These are phyloP conservation scores for Rhodotorula sphaerocarpa DNA, from an alignment of 768 basidiomycete genomes.

Conservation along the genomic window DNA sequence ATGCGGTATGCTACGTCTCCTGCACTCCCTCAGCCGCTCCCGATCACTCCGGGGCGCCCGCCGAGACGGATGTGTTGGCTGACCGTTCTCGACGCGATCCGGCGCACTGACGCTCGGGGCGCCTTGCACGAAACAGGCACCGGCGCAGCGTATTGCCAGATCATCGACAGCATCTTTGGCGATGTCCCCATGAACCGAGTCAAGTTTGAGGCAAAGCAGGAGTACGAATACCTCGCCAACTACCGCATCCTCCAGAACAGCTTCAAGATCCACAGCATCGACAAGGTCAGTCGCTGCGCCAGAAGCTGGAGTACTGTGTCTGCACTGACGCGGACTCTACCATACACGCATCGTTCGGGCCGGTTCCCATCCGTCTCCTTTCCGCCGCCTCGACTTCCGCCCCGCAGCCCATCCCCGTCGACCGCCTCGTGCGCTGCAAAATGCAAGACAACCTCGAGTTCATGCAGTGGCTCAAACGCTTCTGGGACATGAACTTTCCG, in stretches of 20 bases:
- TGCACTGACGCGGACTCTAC: background rate
- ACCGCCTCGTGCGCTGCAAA: conserved; percentile 90
- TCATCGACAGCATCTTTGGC: conserved; percentile 92
- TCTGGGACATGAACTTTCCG: conserved; percentile 85
- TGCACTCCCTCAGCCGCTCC: too few species aligned
- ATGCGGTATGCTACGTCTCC: conserved; percentile 33
- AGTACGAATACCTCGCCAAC: conserved; percentile 91
- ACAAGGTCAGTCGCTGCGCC: conserved; percentile 72
- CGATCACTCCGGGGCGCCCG: background rate
- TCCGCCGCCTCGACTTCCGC: conserved; percentile 6
- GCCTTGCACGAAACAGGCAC: conserved; percentile 48
- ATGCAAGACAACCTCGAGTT: conserved; percentile 99
- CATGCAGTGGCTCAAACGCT: conserved; percentile 91
- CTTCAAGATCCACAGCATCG: conserved; percentile 87
- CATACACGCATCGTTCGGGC: background rate
- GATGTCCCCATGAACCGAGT: conserved; percentile 47
- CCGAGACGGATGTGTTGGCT: background rate
- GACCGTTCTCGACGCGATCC: background rate
- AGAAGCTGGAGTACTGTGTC: too few species aligned
- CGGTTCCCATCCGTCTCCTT: too few species aligned
- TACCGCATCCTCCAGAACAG: conserved; percentile 88
- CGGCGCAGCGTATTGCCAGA: conserved; percentile 87
- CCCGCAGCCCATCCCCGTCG: conserved; percentile 81
- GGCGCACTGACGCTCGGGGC: background rate
- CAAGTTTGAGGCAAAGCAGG: conserved; percentile 79